Evolutionary conservation across 495 filamentous ascomycete genomes (phyloP).

Genomic region (Aspergillus leporis): DNA sequence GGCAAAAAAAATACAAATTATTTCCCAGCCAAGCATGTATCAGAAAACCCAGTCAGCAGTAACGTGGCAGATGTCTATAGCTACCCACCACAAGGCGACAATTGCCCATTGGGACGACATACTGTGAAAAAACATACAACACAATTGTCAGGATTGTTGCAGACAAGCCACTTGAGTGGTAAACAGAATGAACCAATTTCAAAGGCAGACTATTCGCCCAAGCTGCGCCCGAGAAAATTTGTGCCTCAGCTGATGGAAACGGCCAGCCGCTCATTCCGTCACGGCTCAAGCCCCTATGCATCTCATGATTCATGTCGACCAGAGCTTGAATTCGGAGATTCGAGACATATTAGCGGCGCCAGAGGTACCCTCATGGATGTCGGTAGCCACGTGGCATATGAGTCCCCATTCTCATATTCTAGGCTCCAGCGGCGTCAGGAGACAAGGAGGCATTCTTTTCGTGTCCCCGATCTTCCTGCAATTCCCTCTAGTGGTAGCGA

Average conservation of each 20-base stretch:
- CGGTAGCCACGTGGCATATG: slow-evolving; percentile 17
- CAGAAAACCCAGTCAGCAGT: neutral
- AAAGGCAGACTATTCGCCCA: neutral
- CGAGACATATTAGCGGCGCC: slow-evolving; percentile 1
- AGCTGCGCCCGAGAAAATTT: slow-evolving; percentile 45
- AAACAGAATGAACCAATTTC: slow-evolving; percentile 2
- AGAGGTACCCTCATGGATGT: neutral
- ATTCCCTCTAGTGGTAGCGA: slow-evolving; percentile 60
- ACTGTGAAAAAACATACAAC: neutral
- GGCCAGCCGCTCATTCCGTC: slow-evolving; percentile 49
- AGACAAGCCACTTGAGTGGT: neutral
- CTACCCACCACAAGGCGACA: neutral
- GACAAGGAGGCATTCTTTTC: slow-evolving; percentile 53
- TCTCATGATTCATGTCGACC: slow-evolving; percentile 30
- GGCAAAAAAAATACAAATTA: neutral
- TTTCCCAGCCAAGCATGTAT: neutral
- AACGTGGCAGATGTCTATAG: neutral
- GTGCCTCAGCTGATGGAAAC: slow-evolving; percentile 61
- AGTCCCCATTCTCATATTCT: slow-evolving; percentile 51
- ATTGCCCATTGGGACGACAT: neutral
- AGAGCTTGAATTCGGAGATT: slow-evolving; percentile 13
- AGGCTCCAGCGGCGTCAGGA: slow-evolving; percentile 42
- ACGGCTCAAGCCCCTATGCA: slow-evolving; percentile 27
- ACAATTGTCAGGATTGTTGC: neutral
- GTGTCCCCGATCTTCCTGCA: slow-evolving; percentile 51